Evolutionary conservation across 2,329 filamentous ascomycete genomes (phyloP).

Genomic region (Aspergillus terreus): DNA sequence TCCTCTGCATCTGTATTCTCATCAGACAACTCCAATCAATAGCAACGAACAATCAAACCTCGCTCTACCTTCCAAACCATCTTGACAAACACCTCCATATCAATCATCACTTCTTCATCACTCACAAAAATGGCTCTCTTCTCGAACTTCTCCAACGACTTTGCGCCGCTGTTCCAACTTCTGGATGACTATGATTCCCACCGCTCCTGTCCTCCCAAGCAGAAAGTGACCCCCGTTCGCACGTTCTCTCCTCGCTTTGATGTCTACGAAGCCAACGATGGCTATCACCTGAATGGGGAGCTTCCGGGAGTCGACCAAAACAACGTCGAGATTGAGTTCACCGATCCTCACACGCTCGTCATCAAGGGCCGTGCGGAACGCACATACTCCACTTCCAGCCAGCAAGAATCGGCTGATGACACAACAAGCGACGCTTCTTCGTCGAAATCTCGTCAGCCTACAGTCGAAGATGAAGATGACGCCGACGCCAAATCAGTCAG

Average conservation of each 20-base stretch:
- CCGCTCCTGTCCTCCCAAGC: conserved; percentile 20
- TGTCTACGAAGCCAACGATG: conserved; percentile 38
- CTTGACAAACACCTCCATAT: too few species aligned
- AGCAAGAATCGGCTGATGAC: background rate
- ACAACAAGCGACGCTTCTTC: conserved; percentile 14
- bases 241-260: conserved; percentile 43
- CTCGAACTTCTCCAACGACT: conserved; percentile 32
- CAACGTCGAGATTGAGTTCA: conserved; percentile 46
- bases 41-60: background rate
- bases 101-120: background rate
- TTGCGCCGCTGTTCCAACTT: conserved; percentile 41
- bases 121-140: conserved; percentile 36
- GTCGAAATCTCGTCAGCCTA: conserved; percentile 40
- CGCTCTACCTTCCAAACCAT: background rate
- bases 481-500: conserved; percentile 13
- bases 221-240: conserved; percentile 16
- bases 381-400: conserved; percentile 17
- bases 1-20: background rate
- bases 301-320: conserved; percentile 42
- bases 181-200: conserved; percentile 40
- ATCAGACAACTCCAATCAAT: background rate
- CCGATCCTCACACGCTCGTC: conserved; percentile 42
- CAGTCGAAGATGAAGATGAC: conserved; percentile 53
- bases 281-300: conserved; percentile 45
- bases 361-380: conserved; percentile 40